phyloP scores from a whole-genome alignment of 495 filamentous ascomycete genomes.

The Tuber microsphaerosporum region DNA sequence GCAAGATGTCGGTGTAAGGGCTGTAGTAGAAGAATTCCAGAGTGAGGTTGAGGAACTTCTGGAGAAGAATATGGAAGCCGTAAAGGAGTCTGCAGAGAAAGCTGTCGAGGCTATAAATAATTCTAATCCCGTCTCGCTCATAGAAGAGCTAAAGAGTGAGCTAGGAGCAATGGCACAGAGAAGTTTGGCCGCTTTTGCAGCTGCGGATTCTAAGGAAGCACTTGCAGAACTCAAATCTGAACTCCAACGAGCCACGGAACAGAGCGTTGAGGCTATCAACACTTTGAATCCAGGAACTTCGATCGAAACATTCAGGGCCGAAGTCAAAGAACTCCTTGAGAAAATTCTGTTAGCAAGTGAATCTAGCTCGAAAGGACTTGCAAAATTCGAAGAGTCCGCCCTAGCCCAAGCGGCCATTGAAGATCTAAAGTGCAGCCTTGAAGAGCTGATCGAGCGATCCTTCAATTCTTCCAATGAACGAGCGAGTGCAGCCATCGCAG shows the following conservation, averaged over 20 bases:
- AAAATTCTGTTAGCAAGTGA: constrained; percentile 23
- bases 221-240: constrained; percentile 73
- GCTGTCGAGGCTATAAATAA: constrained; percentile 47
- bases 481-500: constrained; percentile 26
- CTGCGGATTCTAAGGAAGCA: constrained; percentile 51
- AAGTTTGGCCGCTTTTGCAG: constrained; percentile 39
- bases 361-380: constrained; percentile 21
- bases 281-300: constrained; percentile 23
- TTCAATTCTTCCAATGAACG: constrained; percentile 30
- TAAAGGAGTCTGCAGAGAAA: constrained; percentile 51
- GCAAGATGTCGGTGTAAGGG: constrained; percentile 56
- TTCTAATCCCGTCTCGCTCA: constrained; percentile 48
- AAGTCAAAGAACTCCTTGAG: constrained; percentile 33
- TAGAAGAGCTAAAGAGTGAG: constrained; percentile 67
- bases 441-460: constrained; percentile 33
- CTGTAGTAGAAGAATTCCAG: constrained; percentile 75
- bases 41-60: constrained; percentile 82
- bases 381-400: constrained; percentile 26
- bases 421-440: constrained; percentile 27
- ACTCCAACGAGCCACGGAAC: constrained; percentile 16
- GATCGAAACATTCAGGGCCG: constrained; percentile 28
- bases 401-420: constrained; percentile 27
- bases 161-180: constrained; percentile 47
- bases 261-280: constrained; percentile 27
- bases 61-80: constrained; percentile 52